Conservation (phyloP, 73 alveolate species). For the Diophrys appendiculata region DNA sequence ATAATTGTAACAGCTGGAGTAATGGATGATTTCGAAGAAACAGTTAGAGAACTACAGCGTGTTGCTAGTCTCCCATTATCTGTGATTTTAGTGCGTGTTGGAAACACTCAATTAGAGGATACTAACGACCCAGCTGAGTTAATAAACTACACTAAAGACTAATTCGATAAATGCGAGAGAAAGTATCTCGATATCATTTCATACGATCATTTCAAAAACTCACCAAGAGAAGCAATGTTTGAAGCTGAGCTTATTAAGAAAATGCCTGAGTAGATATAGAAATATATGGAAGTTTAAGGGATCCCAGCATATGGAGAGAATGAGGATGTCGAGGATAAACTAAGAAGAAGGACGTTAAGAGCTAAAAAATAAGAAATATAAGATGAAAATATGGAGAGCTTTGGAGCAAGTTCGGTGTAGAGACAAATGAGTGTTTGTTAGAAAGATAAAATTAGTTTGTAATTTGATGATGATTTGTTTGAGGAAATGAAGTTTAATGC, state of each 20-base stretch:
- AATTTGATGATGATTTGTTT: background rate
- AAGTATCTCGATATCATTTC: conserved; percentile 38
- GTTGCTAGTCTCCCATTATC: conserved; percentile 58
- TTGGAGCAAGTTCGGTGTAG: background rate
- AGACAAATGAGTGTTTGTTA: background rate
- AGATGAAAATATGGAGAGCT: background rate
- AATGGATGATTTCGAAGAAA: conserved; percentile 58
- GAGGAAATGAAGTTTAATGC: background rate
- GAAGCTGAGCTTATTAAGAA: conserved; percentile 42
- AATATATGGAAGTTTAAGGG: conserved; percentile 57
- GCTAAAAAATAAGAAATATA: background rate
- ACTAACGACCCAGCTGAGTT: conserved; percentile 56
- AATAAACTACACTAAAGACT: conserved; percentile 2
- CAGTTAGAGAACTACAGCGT: conserved; percentile 36
- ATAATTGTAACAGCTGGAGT: conserved; percentile 61
- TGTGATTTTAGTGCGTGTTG: conserved; percentile 42
- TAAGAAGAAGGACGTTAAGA: conserved; percentile 4
- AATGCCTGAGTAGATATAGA: conserved; percentile 60
- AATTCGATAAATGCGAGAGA: conserved; percentile 53
- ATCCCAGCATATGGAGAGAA: conserved; percentile 25
- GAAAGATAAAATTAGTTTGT: background rate
- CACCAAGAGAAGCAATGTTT: conserved; percentile 10
- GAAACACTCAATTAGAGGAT: conserved; percentile 42
- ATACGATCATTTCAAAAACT: conserved; percentile 32
- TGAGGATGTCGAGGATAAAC: conserved; percentile 8